Evolutionary conservation across 305 asterid species (phyloP).

Genomic region (Salvia sclarea): DNA sequence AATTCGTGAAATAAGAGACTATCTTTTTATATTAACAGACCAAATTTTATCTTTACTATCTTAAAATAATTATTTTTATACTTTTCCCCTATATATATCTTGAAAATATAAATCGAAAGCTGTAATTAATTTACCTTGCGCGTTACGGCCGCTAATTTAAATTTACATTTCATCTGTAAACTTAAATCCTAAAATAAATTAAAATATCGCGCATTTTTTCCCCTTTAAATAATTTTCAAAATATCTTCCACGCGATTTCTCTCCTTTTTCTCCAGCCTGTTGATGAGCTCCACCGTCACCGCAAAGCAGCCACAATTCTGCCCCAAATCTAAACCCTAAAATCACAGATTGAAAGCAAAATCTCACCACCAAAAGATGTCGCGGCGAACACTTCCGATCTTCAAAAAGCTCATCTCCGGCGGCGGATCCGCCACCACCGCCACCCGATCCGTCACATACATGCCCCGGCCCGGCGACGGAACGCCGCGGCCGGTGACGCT

Average conservation of each 20-base stretch:
- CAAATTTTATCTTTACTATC: too few species aligned
- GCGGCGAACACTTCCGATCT: conserved; percentile 55
- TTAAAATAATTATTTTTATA: too few species aligned
- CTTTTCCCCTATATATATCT: too few species aligned
- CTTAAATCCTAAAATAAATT: too few species aligned
- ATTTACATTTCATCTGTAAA: too few species aligned
- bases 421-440: conserved; percentile 31
- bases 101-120: too few species aligned
- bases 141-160: too few species aligned
- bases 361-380: conserved; percentile 39
- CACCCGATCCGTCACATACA: conserved; percentile 78
- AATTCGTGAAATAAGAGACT: too few species aligned
- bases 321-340: conserved; percentile 21
- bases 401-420: conserved; percentile 42
- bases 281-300: conserved; percentile 24
- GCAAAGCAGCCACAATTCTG: not conserved
- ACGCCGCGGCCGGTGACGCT: conserved; percentile 82
- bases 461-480: conserved; percentile 95
- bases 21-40: too few species aligned
- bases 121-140: too few species aligned
- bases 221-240: not conserved
- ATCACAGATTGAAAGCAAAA: not conserved
- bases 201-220: not conserved
- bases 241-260: conserved; percentile 5
- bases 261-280: conserved; percentile 17